Base-by-base conservation (phyloP, 2,329 filamentous ascomycete genomes). In the Aureobasidium mangrovei region DNA sequence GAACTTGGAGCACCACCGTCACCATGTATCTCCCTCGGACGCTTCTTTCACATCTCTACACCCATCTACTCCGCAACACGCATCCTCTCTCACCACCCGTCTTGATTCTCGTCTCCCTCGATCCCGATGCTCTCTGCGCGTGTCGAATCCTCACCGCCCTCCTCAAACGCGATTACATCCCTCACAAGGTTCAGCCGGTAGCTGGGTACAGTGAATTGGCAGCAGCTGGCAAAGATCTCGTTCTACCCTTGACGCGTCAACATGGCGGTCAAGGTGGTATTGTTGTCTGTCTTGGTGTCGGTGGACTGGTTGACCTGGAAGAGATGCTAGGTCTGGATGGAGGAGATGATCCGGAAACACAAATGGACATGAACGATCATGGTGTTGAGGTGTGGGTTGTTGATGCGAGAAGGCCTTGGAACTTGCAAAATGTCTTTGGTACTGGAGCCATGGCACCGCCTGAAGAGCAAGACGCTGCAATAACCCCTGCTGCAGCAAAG, bases 111-210 rank as follows among this genome's bases (percentile, higher is more conserved):
- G 91, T 91, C 60, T 88, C 91, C 35, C 86, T 97, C 67, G 91
- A 96, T 66, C 90, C 93, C 54, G 93, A 98, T 73, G 88, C 93
- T 59, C 82, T 98, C 58, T 97, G 91, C 71, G 93, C 91, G 59
- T 95, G 90, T 69, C 89, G 91, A 58, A 96, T 98, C 58, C 82
- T 98, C 45, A 95, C 91, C 2, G 81, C 86, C 48, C 79, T 98
- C n/a, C 78, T 98, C 57, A 96, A 95, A 72, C 86, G 91, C 77
- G 93, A 98, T 75, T 97, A 95, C 67, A 95, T 98, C 62, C 88
- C 86, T 10, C 91, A 97, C 74, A 97, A 96, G 72, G 95, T 97
- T 65, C 88, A 96, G 65, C 93, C 93, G 1, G 85, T 98, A 53
- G 83, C 88, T 24, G 93, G 93, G 54, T 97, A 96, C 81, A 84